These are phyloP conservation scores for Neonectria neomacrospora DNA, from an alignment of 2,329 filamentous ascomycete species.

Conservation along the genomic window DNA sequence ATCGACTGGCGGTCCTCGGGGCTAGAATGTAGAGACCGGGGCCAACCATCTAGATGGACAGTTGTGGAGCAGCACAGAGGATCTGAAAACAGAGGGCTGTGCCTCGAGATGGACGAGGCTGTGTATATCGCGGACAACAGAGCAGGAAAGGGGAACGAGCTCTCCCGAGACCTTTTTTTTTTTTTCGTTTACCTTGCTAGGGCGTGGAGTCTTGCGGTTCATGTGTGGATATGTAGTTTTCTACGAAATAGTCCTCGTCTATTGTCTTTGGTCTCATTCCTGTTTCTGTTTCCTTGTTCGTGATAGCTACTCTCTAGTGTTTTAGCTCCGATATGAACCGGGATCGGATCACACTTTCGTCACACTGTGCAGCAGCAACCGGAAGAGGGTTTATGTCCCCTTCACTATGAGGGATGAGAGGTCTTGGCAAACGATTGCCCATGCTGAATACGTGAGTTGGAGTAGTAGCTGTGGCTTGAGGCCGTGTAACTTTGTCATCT, in stretches of 20 bases:
- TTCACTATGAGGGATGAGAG: not conserved
- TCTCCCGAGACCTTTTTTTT: not conserved
- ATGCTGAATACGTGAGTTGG: not conserved
- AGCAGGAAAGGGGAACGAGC: constrained; percentile 1
- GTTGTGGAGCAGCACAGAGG: not conserved
- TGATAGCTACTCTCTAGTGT: constrained; percentile 20
- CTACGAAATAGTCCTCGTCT: not conserved
- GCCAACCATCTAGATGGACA: not conserved
- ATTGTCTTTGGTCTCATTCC: constrained; percentile 14
- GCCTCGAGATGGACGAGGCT: constrained; percentile 22
- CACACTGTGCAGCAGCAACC: not conserved
- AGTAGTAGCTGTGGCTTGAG: constrained; percentile 1
- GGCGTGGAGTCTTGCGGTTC: constrained; percentile 8
- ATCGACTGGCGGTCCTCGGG: constrained; percentile 74
- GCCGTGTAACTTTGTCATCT: not conserved
- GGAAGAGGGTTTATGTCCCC: not conserved
- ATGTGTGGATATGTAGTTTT: constrained; percentile 1
- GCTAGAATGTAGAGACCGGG: constrained; percentile 44
- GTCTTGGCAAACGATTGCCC: not conserved
- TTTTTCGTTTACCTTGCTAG: constrained; percentile 7
- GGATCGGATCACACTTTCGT: constrained; percentile 7
- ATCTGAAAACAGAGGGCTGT: not conserved
- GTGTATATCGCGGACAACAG: constrained; percentile 17
- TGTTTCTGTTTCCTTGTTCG: constrained; percentile 11
- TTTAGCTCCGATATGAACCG: constrained; percentile 12